Percentiles rank a stretch among this genome's conserved stretches.
These are phyloP conservation scores for Coemansia erecta DNA, from an alignment of 192 early-diverging fungal genomes.

Conservation along the genomic window DNA sequence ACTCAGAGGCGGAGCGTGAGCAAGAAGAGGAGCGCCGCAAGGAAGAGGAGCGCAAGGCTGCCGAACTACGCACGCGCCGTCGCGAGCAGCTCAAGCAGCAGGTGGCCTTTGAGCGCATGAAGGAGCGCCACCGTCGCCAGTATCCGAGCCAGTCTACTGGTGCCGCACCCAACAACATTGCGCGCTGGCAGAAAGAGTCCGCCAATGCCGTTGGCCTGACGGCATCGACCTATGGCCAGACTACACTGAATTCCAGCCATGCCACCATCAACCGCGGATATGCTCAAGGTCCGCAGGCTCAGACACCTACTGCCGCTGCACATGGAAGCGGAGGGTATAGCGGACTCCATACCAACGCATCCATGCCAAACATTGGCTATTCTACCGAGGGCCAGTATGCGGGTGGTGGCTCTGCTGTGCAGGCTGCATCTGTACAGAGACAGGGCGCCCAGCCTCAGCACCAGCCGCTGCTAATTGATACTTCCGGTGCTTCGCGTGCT, in stretches of 20 bases:
- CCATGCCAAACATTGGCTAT: constrained; percentile 41
- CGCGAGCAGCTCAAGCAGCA: constrained; percentile 54
- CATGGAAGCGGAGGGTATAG: background rate
- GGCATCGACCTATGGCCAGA: constrained; percentile 6
- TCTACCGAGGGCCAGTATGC: constrained; percentile 8
- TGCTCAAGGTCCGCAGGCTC: constrained; percentile 4
- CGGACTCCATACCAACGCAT: constrained; percentile 22
- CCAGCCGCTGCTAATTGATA: constrained; percentile 19
- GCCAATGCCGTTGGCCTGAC: constrained; percentile 9
- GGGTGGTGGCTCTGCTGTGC: background rate
- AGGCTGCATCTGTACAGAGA: background rate
- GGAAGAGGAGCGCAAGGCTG: constrained; percentile 50
- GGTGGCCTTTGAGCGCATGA: constrained; percentile 55
- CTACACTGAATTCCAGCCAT: constrained; percentile 18
- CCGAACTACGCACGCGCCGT: constrained; percentile 45
- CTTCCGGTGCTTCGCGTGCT: constrained; percentile 7
- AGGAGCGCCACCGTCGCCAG: constrained; percentile 51
- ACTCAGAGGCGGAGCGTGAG: constrained; percentile 4
- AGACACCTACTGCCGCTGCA: background rate
- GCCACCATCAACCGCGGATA: constrained; percentile 28
- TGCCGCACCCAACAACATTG: constrained; percentile 16
- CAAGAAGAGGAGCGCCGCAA: constrained; percentile 42
- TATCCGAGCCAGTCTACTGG: constrained; percentile 19
- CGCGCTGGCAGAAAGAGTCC: constrained; percentile 45
- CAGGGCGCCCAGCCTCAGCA: background rate